Conservation (phyloP, 2,329 filamentous ascomycete species). For the Cordyceps cicadae region DNA sequence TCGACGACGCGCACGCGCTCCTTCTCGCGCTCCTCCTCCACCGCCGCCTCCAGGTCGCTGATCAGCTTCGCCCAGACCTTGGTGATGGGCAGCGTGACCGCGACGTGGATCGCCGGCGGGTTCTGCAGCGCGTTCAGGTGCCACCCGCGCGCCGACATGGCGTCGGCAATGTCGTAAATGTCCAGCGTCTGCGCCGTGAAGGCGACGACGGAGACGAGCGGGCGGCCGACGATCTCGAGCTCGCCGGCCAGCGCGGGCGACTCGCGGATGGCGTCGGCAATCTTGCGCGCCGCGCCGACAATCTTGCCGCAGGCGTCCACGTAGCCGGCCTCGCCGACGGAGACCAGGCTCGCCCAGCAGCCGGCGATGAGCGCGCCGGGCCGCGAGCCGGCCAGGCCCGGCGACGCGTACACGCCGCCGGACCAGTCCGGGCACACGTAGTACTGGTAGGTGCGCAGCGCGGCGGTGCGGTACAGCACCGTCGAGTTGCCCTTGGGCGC, state of each 20-base stretch:
- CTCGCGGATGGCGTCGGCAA: slow-evolving; percentile 64
- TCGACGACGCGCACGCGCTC: slow-evolving; percentile 64
- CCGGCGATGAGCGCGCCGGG: slow-evolving; percentile 91
- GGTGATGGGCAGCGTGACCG: slow-evolving; percentile 80
- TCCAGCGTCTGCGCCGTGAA: slow-evolving; percentile 79
- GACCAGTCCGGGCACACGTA: slow-evolving; percentile 93
- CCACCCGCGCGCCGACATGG: slow-evolving; percentile 78
- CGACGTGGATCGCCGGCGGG: slow-evolving; percentile 87
- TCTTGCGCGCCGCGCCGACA: slow-evolving; percentile 76
- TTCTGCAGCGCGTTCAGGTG: slow-evolving; percentile 91
- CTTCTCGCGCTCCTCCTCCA: slow-evolving; percentile 71
- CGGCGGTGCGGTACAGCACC: slow-evolving; percentile 74
- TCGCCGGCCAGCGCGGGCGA: slow-evolving; percentile 62
- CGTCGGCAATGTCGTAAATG: slow-evolving; percentile 91
- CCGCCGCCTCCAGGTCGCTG: slow-evolving; percentile 57
- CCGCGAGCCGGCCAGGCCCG: slow-evolving; percentile 81
- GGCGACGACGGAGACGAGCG: slow-evolving; percentile 82
- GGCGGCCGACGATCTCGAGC: slow-evolving; percentile 72
- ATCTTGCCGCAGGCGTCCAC: slow-evolving; percentile 80
- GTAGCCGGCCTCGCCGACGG: slow-evolving; percentile 79
- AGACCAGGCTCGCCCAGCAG: slow-evolving; percentile 91
- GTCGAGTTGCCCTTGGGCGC: slow-evolving; percentile 96
- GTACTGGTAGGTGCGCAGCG: slow-evolving; percentile 84
- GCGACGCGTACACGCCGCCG: slow-evolving; percentile 91
- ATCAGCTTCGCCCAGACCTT: slow-evolving; percentile 74